Conservation (phyloP, 805 yeast species). For the Sugiyamaella floridensis region DNA sequence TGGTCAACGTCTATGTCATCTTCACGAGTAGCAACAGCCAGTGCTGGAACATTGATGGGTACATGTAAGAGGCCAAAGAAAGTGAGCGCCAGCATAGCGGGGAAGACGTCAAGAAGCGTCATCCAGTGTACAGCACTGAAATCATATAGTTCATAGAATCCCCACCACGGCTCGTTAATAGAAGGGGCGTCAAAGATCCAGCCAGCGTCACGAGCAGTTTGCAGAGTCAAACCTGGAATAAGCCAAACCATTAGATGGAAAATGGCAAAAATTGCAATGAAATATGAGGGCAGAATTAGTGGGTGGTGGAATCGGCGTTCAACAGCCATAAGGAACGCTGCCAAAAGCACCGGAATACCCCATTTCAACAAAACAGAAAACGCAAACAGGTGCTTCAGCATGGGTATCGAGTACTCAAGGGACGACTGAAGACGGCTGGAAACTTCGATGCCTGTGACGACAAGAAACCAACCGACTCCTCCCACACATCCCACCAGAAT, state of each 20-base stretch:
- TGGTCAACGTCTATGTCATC: slow-evolving; percentile 78
- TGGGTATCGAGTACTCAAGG: slow-evolving; percentile 48
- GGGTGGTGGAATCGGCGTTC: slow-evolving; percentile 64
- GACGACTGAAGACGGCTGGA: slow-evolving; percentile 76
- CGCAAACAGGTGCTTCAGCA: slow-evolving; percentile 29
- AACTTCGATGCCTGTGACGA: slow-evolving; percentile 88
- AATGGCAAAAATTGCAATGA: slow-evolving; percentile 58
- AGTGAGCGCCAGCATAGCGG: slow-evolving; percentile 92
- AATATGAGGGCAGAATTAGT: slow-evolving; percentile 71
- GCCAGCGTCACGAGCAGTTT: slow-evolving; percentile 59
- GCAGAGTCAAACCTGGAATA: slow-evolving; percentile 60
- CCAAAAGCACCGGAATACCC: slow-evolving; percentile 61
- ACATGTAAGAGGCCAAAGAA: slow-evolving; percentile 95
- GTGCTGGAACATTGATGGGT: slow-evolving; percentile 95
- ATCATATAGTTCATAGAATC: slow-evolving; percentile 68
- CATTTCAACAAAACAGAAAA: slow-evolving; percentile 53
- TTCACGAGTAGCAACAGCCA: slow-evolving; percentile 83
- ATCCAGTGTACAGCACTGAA: slow-evolving; percentile 70
- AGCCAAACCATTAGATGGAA: slow-evolving; percentile 64
- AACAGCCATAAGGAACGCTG: slow-evolving; percentile 51
- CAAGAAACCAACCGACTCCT: slow-evolving; percentile 91
- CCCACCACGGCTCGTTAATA: slow-evolving; percentile 76
- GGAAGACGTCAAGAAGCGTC: slow-evolving; percentile 59
- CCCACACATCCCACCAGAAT: slow-evolving; percentile 96
- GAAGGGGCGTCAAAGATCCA: slow-evolving; percentile 75